Evolutionary conservation across 164 flowering plant species (phyloP).

Genomic region (Taxillus chinensis): DNA sequence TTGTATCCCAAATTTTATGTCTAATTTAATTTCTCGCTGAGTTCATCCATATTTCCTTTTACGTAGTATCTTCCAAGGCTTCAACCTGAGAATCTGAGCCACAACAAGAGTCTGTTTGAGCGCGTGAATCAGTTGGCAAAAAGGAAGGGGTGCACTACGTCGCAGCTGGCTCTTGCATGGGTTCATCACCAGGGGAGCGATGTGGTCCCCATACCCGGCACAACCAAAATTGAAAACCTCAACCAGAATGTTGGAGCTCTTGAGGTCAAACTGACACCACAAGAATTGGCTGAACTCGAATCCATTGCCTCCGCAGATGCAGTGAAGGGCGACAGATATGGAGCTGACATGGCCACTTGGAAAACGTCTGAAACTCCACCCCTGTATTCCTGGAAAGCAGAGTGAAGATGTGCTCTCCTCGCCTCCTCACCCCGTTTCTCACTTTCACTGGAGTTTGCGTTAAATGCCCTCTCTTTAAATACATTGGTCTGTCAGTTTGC

Average conservation of each 20-base stretch:
- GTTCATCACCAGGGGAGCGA: constrained; percentile 31
- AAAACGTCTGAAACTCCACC: constrained; percentile 27
- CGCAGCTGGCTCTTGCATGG: constrained; percentile 36
- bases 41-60: not conserved
- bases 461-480: no score
- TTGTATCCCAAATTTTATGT: no score
- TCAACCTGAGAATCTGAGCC: constrained; percentile 26
- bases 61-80: constrained; percentile 20
- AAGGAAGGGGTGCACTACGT: constrained; percentile 28
- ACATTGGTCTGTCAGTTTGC: no score
- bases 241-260: constrained; percentile 35
- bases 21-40: no score
- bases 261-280: constrained; percentile 20
- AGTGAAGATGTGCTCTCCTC: not conserved
- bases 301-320: constrained; percentile 23
- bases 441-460: no score
- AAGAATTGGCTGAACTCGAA: constrained; percentile 40
- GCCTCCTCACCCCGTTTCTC: no score
- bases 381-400: constrained; percentile 25
- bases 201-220: constrained; percentile 33
- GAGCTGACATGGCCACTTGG: constrained; percentile 9
- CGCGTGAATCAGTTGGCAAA: constrained; percentile 21
- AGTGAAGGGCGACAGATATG: constrained; percentile 29
- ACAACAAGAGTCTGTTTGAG: constrained; percentile 19
- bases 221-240: constrained; percentile 32